Evolutionary conservation across 495 filamentous ascomycete species (phyloP), one percentile per base, ranked within the genome.

Genomic region (Staphylotrichum longicolle): DNA sequence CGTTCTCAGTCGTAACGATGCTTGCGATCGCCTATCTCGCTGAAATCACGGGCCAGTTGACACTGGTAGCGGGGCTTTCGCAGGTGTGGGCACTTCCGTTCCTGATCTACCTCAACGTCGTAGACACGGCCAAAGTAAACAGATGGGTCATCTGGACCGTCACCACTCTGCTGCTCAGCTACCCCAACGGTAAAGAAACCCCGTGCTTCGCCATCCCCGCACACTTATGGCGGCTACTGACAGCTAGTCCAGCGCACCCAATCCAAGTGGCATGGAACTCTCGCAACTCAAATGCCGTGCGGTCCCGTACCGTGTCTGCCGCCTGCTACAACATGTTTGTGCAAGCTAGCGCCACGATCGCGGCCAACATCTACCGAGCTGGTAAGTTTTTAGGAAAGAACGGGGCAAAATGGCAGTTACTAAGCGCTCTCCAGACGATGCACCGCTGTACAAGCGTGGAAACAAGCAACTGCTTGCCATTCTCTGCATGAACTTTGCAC

Each of bases 181-280:
- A 82, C 30, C 86, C 85, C 0, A 83, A 80, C 55, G 73, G 84
- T 86, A 75, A 69, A 70, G 63, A 20, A 14, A 8, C 20, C 20
- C 20, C 44, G 27, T 10, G 10, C 8, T 2, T 8, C 9, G 4
- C 42, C 39, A 14, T 6, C 14, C n/a, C 4, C n/a, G 8, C 32
- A n/a, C 30, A 8, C 41, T 14, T 7, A 14, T 4, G 6, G 12
- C 5, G 49, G 32, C 4, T 0, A 15, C 46, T 54, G 30, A 55
- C 20, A 9, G 8, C 5, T 11, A 42, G 14, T 2, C 9, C 39
- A 77, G 76, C 72, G 27, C 82, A 80, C 58, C 84, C 88, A 0
- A 85, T 90, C 30, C 73, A 89, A 56, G 87, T 89, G 3, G 86
- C 82, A 9, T 85, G 86, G 78, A 85, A 85, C 20, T 85, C 84